Base-by-base conservation (phyloP, 1,284 basidiomycete genomes). In the Erythrobasidium hasegawianum region DNA sequence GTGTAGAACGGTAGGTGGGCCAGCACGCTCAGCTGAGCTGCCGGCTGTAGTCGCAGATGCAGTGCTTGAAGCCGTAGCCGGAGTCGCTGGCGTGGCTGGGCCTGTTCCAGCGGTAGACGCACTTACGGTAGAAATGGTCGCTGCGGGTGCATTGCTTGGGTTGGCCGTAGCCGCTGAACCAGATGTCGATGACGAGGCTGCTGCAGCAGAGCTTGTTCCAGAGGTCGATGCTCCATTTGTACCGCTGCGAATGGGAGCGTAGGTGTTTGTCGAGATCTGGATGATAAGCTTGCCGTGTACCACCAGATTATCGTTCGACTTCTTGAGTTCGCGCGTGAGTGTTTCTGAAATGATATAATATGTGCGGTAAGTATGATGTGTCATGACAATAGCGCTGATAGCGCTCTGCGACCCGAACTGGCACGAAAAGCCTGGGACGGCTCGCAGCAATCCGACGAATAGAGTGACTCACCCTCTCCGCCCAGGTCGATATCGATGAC, bases 401-500 rank as follows among this genome's bases (percentile, higher is more conserved):
- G 7, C 50, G 20, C 4, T 20, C 26, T 27, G 20, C 24, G 33
- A 33, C 4, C 27, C 16, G 8, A 24, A 20, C 27, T 26, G 18
- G 56, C 5, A 26, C 57, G 7, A 47, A 8, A 14, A 5, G 7
- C 43, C 22, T 47, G 27, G n/a, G 4, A 14, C 13, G n/a, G 38
- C 24, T 22, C 27, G 56, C 49, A 50, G 26, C 24, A 4, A 22
- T 3, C 26, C 16, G 8, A 8, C 9, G 20, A 33, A 33, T 33
- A 4, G n/a, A n/a, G 18, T 8, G n/a, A 79, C 87, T 75, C 75
- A 89, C 90, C 90, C 78, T 94, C 90, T 14, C 89, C 89, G 60
- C 89, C 92, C 16, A 92, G 79, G 70, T 91, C 89, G 43, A 95
- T 82, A 77, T 95, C 92, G 58, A 96, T 81, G n/a, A 89, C 87